A percentile compares a stretch with the other conserved stretches of the same genome.
phyloP scores from a whole-genome alignment of 2,329 filamentous ascomycete genomes.

The Didymella sp. region DNA sequence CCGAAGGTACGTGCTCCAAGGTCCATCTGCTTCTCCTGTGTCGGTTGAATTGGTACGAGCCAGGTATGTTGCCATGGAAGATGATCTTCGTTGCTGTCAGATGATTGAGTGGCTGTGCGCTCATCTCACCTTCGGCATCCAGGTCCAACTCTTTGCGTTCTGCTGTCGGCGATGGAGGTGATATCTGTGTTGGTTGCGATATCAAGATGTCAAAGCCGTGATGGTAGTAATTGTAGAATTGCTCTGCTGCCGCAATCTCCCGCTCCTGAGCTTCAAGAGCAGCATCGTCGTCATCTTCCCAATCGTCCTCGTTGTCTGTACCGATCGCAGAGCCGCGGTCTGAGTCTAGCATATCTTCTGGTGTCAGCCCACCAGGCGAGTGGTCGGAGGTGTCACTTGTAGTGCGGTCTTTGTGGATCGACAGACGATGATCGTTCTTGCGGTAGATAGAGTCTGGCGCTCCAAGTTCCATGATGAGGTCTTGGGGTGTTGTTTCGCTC shows the following conservation, averaged over 20 bases:
- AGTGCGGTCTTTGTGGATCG: constrained; percentile 69
- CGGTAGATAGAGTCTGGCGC: constrained; percentile 93
- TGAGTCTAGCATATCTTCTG: constrained; percentile 42
- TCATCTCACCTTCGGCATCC: constrained; percentile 34
- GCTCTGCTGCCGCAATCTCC: constrained; percentile 68
- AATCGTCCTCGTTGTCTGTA: constrained; percentile 54
- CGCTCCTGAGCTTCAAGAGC: constrained; percentile 66
- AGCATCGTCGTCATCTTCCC: constrained; percentile 53
- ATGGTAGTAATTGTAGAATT: constrained; percentile 96
- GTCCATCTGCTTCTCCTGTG: constrained; percentile 90
- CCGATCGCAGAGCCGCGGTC: constrained; percentile 44
- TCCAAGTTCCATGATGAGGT: constrained; percentile 87
- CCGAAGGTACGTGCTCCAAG: constrained; percentile 60
- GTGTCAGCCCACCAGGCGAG: constrained; percentile 37
- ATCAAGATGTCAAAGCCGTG: constrained; percentile 93
- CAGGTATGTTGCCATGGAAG: constrained; percentile 91
- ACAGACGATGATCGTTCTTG: constrained; percentile 87
- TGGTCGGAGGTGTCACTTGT: constrained; percentile 47
- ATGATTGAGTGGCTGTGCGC: constrained; percentile 60
- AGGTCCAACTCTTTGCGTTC: constrained; percentile 55
- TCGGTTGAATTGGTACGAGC: constrained; percentile 95
- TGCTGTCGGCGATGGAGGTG: constrained; percentile 61
- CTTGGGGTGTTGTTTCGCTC: constrained; percentile 89
- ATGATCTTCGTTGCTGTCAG: constrained; percentile 91
- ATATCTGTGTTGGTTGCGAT: constrained; percentile 69